Percentiles rank a stretch among this genome's conserved stretches.
Evolutionary conservation across 2,329 filamentous ascomycete genomes (phyloP).

Genomic region (Fusarium subtropicale): DNA sequence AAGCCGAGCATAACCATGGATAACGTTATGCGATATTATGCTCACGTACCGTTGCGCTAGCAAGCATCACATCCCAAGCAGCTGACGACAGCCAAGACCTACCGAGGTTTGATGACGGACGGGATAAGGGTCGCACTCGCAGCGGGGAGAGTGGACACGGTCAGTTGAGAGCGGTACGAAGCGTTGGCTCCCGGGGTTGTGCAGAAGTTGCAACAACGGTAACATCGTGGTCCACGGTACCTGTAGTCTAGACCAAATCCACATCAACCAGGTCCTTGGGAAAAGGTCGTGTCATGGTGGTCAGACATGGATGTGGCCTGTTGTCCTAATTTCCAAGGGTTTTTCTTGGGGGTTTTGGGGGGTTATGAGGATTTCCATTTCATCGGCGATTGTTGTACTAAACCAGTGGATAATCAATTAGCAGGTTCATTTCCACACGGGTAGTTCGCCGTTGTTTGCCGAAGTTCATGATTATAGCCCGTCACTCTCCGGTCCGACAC

Average conservation of each 20-base stretch:
- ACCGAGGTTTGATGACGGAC: neutral
- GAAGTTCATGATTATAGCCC: no score
- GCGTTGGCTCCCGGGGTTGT: neutral
- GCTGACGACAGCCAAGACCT: neutral
- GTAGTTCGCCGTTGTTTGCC: neutral
- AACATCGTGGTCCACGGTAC: neutral
- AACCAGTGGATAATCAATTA: neutral
- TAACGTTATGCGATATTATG: neutral
- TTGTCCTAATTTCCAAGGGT: neutral
- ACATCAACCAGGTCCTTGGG: conserved; percentile 3
- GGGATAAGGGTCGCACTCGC: neutral
- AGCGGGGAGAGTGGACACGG: neutral
- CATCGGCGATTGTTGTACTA: neutral
- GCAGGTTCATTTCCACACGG: neutral
- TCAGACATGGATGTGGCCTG: neutral
- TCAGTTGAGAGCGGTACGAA: conserved; percentile 6
- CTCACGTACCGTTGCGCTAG: neutral
- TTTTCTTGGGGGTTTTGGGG: neutral
- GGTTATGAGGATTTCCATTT: neutral
- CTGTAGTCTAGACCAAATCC: neutral
- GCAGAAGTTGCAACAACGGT: neutral
- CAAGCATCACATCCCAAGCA: neutral
- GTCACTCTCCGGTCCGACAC: no score
- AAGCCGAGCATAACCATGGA: neutral
- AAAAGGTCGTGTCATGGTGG: conserved; percentile 1